A percentile compares a stretch with the other conserved stretches of the same genome.
phyloP scores from a whole-genome alignment of 2,329 filamentous ascomycete genomes.

The Chaetomium strumarium region DNA sequence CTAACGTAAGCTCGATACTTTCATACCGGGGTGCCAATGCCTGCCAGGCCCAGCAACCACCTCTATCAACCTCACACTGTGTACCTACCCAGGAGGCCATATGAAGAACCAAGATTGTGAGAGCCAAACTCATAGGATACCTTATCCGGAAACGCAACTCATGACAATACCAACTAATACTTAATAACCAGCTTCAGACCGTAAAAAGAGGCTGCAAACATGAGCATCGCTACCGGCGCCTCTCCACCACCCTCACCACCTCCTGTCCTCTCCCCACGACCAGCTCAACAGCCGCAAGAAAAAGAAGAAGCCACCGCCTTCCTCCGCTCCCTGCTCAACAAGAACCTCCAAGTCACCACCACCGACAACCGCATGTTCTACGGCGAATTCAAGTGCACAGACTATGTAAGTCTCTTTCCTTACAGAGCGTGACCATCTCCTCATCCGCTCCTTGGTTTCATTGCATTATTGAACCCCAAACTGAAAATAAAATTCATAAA shows the following conservation, averaged over 20 bases:
- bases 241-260: neutral
- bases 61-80: too few relatives aligned
- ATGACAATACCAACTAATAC: neutral
- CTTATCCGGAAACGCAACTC: neutral
- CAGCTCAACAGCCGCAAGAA: neutral
- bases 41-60: too few relatives aligned
- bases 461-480: neutral
- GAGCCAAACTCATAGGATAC: too few relatives aligned
- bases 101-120: too few relatives aligned
- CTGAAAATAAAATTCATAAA: neutral
- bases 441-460: conserved; percentile 1
- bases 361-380: conserved; percentile 84
- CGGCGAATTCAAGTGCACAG: conserved; percentile 89
- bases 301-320: conserved; percentile 50
- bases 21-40: too few relatives aligned
- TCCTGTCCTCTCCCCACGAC: neutral
- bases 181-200: neutral
- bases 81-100: too few relatives aligned
- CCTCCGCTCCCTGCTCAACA: conserved; percentile 64
- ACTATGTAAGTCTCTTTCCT: conserved; percentile 57
- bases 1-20: too few relatives aligned
- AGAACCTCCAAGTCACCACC: conserved; percentile 71
- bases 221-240: neutral
- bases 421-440: too few relatives aligned
- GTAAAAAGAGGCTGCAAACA: neutral